A percentile compares a stretch with the other conserved stretches of the same genome.
phyloP scores from a whole-genome alignment of 768 basidiomycete species.

The Suillus sp. region DNA sequence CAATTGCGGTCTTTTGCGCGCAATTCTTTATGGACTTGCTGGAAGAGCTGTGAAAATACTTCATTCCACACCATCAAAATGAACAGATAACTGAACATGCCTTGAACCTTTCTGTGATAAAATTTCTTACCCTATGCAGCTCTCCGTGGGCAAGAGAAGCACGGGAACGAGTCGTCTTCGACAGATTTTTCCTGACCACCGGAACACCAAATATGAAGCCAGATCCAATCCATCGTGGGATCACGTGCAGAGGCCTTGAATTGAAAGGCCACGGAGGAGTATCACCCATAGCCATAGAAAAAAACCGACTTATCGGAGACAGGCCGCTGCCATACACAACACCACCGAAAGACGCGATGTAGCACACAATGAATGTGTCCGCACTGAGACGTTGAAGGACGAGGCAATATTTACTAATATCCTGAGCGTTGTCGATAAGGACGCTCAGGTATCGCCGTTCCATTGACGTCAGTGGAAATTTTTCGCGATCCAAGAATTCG shows the following conservation, averaged over 20 bases:
- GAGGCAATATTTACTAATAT: conserved; percentile 30
- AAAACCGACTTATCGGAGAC: conserved; percentile 30
- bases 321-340: conserved; percentile 28
- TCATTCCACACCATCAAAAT: conserved; percentile 3
- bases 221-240: conserved; percentile 31
- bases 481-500: conserved; percentile 10
- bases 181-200: conserved; percentile 18
- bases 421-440: neutral
- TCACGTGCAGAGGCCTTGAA: conserved; percentile 31
- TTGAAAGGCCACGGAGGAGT: conserved; percentile 31
- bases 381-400: conserved; percentile 34
- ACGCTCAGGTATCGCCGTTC: conserved; percentile 8
- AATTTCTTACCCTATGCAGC: conserved; percentile 11
- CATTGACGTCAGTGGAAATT: conserved; percentile 9
- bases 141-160: conserved; percentile 10
- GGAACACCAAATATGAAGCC: conserved; percentile 40
- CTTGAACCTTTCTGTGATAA: conserved; percentile 6
- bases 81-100: neutral
- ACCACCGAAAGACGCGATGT: conserved; percentile 38
- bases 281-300: conserved; percentile 39
- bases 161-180: conserved; percentile 11
- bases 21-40: neutral
- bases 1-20: neutral
- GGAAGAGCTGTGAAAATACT: conserved; percentile 1
- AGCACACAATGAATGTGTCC: conserved; percentile 38